A percentile compares a stretch with the other conserved stretches of the same genome.
phyloP scores from a whole-genome alignment of 2,329 filamentous ascomycete species.

The Chlorencoelia australis region DNA sequence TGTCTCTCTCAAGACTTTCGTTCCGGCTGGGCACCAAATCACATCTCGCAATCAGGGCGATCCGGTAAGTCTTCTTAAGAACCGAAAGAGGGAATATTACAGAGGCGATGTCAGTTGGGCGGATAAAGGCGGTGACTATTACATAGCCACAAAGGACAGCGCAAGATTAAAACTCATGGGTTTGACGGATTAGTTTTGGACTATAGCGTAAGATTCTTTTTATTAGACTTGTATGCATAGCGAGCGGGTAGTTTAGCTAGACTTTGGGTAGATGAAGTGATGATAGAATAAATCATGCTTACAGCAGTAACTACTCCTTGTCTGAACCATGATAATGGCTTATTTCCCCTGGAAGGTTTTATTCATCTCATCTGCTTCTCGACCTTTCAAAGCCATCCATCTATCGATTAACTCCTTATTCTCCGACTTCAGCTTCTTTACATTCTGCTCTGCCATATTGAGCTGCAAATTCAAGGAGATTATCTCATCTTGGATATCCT shows the following conservation, averaged over 20 bases:
- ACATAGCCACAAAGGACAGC: constrained; percentile 62
- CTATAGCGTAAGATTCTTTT: no score
- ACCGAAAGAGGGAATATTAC: constrained; percentile 59
- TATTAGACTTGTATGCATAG: no score
- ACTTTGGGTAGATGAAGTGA: no score
- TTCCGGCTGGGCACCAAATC: constrained; percentile 68
- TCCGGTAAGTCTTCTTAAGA: constrained; percentile 72
- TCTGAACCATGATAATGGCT: no score
- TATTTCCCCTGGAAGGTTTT: constrained; percentile 30
- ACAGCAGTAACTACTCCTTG: background rate
- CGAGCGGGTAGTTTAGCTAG: no score
- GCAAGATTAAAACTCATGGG: no score
- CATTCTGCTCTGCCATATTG: constrained; percentile 71
- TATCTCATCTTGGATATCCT: constrained; percentile 88
- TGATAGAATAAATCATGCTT: no score
- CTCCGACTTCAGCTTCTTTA: constrained; percentile 63
- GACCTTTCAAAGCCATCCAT: constrained; percentile 82
- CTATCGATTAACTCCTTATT: constrained; percentile 83
- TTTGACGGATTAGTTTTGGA: no score
- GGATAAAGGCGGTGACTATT: constrained; percentile 73
- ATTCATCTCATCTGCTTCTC: constrained; percentile 86
- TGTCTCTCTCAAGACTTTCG: constrained; percentile 86
- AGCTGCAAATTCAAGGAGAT: constrained; percentile 79
- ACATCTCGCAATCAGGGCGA: constrained; percentile 64
- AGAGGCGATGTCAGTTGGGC: constrained; percentile 80